Conservation (phyloP, 768 basidiomycete genomes). For the Boletales sp. region DNA sequence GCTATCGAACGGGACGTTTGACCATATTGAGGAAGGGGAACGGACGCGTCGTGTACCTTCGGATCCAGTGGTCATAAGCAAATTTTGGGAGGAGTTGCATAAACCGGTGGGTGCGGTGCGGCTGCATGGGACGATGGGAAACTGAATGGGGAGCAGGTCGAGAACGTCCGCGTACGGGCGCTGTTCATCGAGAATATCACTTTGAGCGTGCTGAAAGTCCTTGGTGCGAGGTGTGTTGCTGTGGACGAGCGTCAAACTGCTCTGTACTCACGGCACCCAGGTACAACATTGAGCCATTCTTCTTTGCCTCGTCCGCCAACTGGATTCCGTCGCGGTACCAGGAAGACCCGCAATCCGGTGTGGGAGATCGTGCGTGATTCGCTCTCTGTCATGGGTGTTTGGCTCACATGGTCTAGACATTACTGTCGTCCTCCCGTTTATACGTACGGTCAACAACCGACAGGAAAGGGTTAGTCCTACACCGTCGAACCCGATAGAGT, state of each 20-base stretch:
- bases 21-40: constrained; percentile 1
- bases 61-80: constrained; percentile 2
- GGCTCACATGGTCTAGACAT: constrained; percentile 31
- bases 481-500: constrained; percentile 12
- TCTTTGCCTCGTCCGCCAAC: constrained; percentile 41
- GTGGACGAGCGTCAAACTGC: not conserved
- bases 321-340: constrained; percentile 43
- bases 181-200: constrained; percentile 37
- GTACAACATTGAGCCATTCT: constrained; percentile 42
- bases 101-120: constrained; percentile 18
- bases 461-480: constrained; percentile 10
- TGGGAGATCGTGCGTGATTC: constrained; percentile 37
- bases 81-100: constrained; percentile 30
- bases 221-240: constrained; percentile 34
- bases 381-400: not conserved
- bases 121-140: not conserved
- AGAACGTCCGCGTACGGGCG: constrained; percentile 27
- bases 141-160: constrained; percentile 14
- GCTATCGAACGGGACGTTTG: constrained; percentile 11
- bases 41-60: constrained; percentile 13
- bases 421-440: constrained; percentile 40
- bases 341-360: constrained; percentile 23
- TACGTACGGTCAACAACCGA: constrained; percentile 37
- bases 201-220: constrained; percentile 30
- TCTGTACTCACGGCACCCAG: constrained; percentile 19